These are phyloP conservation scores for Penicillium canariense DNA, from an alignment of 495 filamentous ascomycete species.

Conservation along the genomic window DNA sequence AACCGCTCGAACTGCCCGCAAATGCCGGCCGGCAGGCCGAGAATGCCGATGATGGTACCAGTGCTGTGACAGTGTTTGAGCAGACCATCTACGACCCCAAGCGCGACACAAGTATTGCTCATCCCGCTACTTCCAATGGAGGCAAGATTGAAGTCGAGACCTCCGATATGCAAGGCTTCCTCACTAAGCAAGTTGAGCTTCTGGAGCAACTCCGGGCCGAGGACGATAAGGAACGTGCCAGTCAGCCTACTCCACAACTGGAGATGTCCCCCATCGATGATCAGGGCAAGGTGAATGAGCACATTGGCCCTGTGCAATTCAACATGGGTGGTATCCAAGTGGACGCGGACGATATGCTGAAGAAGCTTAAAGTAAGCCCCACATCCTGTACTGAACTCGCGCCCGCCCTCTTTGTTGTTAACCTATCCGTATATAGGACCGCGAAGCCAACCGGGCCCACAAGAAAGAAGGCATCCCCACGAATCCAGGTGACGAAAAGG, in stretches of 20 bases:
- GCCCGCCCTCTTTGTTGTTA: constrained; percentile 5
- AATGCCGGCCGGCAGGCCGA: constrained; percentile 19
- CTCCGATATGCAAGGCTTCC: constrained; percentile 76
- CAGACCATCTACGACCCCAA: constrained; percentile 72
- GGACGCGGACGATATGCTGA: constrained; percentile 92
- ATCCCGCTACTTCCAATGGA: constrained; percentile 44
- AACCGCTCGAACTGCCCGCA: constrained; percentile 28
- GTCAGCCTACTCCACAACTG: constrained; percentile 38
- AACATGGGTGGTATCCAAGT: constrained; percentile 98
- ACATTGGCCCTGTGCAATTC: constrained; percentile 94
- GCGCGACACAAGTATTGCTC: constrained; percentile 53
- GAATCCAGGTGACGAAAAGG: constrained; percentile 52
- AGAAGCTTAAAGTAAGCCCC: constrained; percentile 71
- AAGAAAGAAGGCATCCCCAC: constrained; percentile 38
- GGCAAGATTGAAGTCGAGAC: constrained; percentile 63
- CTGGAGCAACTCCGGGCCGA: constrained; percentile 66
- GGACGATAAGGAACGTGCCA: constrained; percentile 56
- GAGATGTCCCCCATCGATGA: constrained; percentile 48
- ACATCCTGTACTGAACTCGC: neutral
- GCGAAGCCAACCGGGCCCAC: constrained; percentile 53
- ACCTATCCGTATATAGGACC: constrained; percentile 38
- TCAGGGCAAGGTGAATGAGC: constrained; percentile 70
- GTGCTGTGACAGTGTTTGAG: constrained; percentile 73
- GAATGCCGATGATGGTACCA: constrained; percentile 39
- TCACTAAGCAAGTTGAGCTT: constrained; percentile 66